Evolutionary conservation across 768 basidiomycete species (phyloP).

Genomic region (Termitomyces sp.): DNA sequence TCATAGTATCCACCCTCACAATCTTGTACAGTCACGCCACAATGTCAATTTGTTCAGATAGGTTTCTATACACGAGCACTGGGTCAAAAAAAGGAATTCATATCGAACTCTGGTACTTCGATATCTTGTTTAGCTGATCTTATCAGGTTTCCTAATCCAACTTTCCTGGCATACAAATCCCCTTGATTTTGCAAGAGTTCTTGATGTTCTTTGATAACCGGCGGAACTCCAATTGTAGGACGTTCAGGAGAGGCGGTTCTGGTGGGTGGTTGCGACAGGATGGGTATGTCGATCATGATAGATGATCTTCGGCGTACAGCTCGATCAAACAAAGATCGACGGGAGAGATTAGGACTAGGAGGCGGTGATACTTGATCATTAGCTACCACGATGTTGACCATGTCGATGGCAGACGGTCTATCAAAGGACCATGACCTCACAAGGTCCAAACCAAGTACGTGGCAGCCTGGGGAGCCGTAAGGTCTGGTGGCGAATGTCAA

Average conservation of each 20-base stretch:
- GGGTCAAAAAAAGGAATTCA: conserved; percentile 67
- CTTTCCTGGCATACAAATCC: conserved; percentile 62
- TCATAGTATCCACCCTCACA: background rate
- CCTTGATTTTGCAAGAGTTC: conserved; percentile 41
- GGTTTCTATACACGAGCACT: background rate
- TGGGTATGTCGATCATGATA: conserved; percentile 89
- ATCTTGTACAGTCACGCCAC: background rate
- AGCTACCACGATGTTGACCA: conserved; percentile 19
- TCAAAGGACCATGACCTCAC: conserved; percentile 92
- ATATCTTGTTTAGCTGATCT: conserved; percentile 90
- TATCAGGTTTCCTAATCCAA: conserved; percentile 79
- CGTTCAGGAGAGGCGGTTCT: conserved; percentile 48
- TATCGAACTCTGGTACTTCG: conserved; percentile 84
- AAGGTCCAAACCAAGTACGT: conserved; percentile 86
- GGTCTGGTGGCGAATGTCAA: background rate
- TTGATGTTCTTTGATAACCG: conserved; percentile 27
- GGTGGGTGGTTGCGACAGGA: conserved; percentile 58
- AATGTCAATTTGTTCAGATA: conserved; percentile 15
- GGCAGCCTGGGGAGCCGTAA: conserved; percentile 63
- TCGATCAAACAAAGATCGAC: conserved; percentile 47
- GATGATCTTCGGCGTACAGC: conserved; percentile 62
- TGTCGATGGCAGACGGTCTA: conserved; percentile 48
- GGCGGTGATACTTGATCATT: conserved; percentile 29
- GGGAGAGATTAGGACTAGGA: conserved; percentile 41
- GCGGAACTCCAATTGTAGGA: conserved; percentile 17